phyloP scores from a whole-genome alignment of 768 basidiomycete species.

The Lactarius indigo region DNA sequence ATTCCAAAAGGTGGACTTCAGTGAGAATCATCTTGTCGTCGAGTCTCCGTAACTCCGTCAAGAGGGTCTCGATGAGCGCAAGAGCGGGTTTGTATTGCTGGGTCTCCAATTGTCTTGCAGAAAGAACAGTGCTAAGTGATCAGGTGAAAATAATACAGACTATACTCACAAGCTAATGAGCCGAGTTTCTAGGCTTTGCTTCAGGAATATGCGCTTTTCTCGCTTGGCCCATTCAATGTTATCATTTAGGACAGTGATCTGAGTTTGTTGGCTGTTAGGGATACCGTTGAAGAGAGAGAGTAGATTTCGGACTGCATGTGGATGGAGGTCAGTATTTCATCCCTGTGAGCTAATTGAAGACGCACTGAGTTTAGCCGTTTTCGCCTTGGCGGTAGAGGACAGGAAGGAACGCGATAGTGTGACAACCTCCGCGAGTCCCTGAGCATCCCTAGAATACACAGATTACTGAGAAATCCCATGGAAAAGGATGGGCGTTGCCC shows the following conservation, averaged over 20 bases:
- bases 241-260: conserved; percentile 83
- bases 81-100: conserved; percentile 77
- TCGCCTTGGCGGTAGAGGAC: conserved; percentile 94
- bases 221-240: conserved; percentile 90
- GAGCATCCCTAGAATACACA: conserved; percentile 60
- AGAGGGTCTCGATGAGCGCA: conserved; percentile 75
- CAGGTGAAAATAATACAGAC: neutral
- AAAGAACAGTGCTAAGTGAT: neutral
- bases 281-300: conserved; percentile 85
- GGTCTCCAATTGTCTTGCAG: conserved; percentile 64
- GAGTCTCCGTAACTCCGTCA: conserved; percentile 86
- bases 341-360: neutral
- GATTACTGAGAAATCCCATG: neutral
- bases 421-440: conserved; percentile 83
- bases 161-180: conserved; percentile 65
- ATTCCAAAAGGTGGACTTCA: conserved; percentile 93
- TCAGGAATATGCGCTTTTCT: conserved; percentile 93
- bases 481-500: neutral
- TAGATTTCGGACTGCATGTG: conserved; percentile 74
- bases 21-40: conserved; percentile 99
- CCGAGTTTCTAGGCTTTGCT: conserved; percentile 89
- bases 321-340: conserved; percentile 4
- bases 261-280: conserved; percentile 66
- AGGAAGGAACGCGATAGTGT: conserved; percentile 78
- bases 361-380: conserved; percentile 91